Base-by-base conservation (phyloP, 1,284 basidiomycete genomes). In the Moesziomyces antarcticus region DNA sequence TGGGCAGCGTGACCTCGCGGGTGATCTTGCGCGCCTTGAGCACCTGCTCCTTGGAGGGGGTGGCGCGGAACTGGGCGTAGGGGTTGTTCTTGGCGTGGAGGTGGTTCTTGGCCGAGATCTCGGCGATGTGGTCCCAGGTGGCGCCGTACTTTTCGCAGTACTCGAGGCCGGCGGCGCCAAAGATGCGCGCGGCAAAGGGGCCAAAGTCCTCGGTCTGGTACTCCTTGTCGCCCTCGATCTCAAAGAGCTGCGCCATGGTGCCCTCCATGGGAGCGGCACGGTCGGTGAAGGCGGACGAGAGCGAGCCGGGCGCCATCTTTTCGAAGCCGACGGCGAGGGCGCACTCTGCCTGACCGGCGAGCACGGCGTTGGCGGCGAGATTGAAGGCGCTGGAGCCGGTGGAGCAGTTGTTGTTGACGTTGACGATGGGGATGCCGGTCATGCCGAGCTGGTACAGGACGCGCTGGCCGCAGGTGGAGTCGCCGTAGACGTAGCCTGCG, bases 381-480 rank as follows among this genome's bases (percentile, higher is more conserved):
- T 63, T 76, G 57, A 82, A 76, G 48, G 80, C 80, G 41, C 74
- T 74, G 20, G 80, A 82, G 50, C 80, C 80, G 50, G 80, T 82
- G 53, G 79, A 80, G 72, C 78, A 81, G 73, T 81, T 81, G 73
- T 93, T 93, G 85, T 92, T 93, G 52, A 93, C 91, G 77, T 94
- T 94, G 54, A 91, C 88, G 77, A 94, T 91, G 1, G 93, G 93
- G 65, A 94, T 93, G 25, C 89, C 88, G 5, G 92, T 94, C 84
- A 94, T 87, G 18, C 93, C 93, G 46, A 94, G 89, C 81, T 90
- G 90, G 84, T 94, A 94, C n/a, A 94, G 86, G 3, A 92, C 90
- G 25, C 92, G 87, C 85, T 94, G 93, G 21, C 93, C 93, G 73
- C 88, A 88, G 0, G 92, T 93, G 27, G 77, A 80, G 66, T 80